Percentiles rank a stretch among this genome's conserved stretches.
Conservation (phyloP, 345 rosid genomes). For the Heritiera fomes region DNA sequence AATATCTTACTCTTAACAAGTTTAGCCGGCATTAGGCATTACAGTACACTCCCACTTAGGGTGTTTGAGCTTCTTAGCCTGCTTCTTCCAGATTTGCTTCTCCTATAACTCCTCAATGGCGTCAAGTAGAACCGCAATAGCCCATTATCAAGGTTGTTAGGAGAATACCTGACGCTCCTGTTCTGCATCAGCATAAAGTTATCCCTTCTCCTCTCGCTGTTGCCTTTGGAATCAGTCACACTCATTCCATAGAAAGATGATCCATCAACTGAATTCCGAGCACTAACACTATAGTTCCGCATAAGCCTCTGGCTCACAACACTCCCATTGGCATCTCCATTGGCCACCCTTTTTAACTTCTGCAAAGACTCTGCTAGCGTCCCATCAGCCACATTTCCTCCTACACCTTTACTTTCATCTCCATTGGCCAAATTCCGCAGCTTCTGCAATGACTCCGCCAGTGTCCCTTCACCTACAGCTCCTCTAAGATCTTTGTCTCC, state of each 20-base stretch:
- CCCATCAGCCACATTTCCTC: conserved; percentile 5
- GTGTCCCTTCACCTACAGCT: conserved; percentile 7
- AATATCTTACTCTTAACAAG: conserved; percentile 26
- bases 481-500: conserved; percentile 8
- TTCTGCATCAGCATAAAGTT: conserved; percentile 40
- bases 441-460: conserved; percentile 20
- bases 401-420: conserved; percentile 13
- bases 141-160: conserved; percentile 54
- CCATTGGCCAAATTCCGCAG: conserved; percentile 5
- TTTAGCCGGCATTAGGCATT: conserved; percentile 28
- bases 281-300: conserved; percentile 58
- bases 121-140: conserved; percentile 63
- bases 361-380: conserved; percentile 21
- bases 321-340: conserved; percentile 10
- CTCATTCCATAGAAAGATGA: conserved; percentile 24
- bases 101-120: conserved; percentile 54
- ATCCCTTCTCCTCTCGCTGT: conserved; percentile 36
- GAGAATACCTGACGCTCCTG: conserved; percentile 43
- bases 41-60: conserved; percentile 35
- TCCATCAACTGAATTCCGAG: conserved; percentile 49
- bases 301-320: conserved; percentile 59
- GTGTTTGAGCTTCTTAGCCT: conserved; percentile 47
- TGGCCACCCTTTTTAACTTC: conserved; percentile 18
- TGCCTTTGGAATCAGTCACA: conserved; percentile 33
- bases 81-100: conserved; percentile 61